Base-by-base conservation (phyloP, 2,329 filamentous ascomycete genomes). In the Sordariomycetes sp. region DNA sequence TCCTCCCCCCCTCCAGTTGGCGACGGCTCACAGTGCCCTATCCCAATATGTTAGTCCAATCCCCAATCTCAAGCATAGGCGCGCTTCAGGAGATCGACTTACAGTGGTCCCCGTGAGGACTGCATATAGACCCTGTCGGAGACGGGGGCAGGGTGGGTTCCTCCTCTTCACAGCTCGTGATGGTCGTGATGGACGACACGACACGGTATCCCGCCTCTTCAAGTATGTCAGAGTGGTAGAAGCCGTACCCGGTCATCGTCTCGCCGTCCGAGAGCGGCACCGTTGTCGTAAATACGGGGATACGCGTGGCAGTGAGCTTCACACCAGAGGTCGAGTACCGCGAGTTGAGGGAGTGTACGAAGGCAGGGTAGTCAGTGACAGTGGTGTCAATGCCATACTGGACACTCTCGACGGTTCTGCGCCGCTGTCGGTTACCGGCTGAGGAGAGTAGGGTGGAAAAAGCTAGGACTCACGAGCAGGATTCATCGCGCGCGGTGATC, bases 301-400 rank as follows among this genome's bases (percentile, higher is more conserved):
- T 61, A 10, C 55, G 50, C 22, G 58, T 60, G 17, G 61, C 62
- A 25, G 59, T 62, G 48, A 59, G 62, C 5, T 61, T 50, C 10
- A 61, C 56, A 22, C 60, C 61, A 1, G 61, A 60, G 10, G 62
- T 63, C 34, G 62, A 65, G 58, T 61, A 64, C 53, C 45, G 55
- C 28, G 32, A 48, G 56, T 64, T 61, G 60, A 65, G 61, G 32
- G 63, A 64, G 35, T 50, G 52, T 28, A 59, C 57, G 53, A 61
- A 64, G 36, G 53, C 56, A 10, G 55, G 53, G 45, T 59, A 60
- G 58, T 64, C 59, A 22, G 59, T 59, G 57, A 63, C 55, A 12
- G 61, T 62, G 22, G 59, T 60, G 17, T 61, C 59, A 25, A 63
- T 51, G 17, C 64, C 65, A 36, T 61, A 65, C 10, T 60, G 59